Evolutionary conservation across 257 asterid genomes (phyloP), one percentile per base, ranked within the genome.

Genomic region (Nicotiana benthamiana): DNA sequence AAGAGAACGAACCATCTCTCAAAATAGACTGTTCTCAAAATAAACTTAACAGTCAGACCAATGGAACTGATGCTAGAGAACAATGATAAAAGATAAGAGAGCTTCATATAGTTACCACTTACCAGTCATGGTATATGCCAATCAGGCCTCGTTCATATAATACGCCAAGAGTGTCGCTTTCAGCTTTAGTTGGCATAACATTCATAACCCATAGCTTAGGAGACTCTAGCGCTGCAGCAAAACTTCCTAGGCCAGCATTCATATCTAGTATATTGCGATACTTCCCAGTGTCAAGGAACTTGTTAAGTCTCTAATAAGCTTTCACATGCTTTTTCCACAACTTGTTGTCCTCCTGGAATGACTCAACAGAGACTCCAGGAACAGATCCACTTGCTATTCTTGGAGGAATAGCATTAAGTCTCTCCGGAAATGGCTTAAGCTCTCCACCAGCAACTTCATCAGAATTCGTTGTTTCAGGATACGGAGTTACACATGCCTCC

Each of bases 241-340:
- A 89, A 76, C 89, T 81, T 53, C 92, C 92, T 15, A 85, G 59
- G 56, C 86, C 89, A 61, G 92, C 89, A 84, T 89, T 89, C 92
- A 89, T 87, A 79, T 89, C 92, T 84, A 89, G 82, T 26, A 89
- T 75, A 53, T 87, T 89, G 75, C 82, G 89, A 26, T 88, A 88
- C 63, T 88, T 83, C 59, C 84, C 80, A 13, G 83, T 75, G 13
- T 63, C 84, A 28, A 87, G 87, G 64, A 87, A 77, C 30, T 76
- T 85, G 79, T 81, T 85, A 28, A 79, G 75, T 81, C 82, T 81
- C 70, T 85, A 85, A 52, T 87, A 87, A 48, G 86, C 80, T 20
- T 70, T 82, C 27, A 85, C 88, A 8, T 85, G 88, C 62, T 87
- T 85, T 77, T 81, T 80, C 90, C 90, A 87, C 22, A 76, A 40